Evolutionary conservation across 2,329 filamentous ascomycete species (phyloP).

Genomic region (Leptographium flavum): DNA sequence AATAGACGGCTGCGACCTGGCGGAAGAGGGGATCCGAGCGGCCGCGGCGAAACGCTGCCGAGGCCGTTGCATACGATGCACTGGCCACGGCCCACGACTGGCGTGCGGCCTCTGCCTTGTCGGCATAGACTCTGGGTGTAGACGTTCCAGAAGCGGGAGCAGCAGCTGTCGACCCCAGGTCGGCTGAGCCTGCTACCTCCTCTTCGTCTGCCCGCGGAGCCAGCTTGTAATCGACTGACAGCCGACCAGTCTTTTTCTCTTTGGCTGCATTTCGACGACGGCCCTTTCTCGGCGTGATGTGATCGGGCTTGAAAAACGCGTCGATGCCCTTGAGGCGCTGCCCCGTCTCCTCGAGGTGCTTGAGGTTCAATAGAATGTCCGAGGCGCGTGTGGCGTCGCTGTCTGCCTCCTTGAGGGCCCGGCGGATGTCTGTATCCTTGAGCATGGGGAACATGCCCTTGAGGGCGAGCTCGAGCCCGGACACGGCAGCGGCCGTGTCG

Average conservation of each 20-base stretch:
- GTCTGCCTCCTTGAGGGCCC: slow-evolving; percentile 51
- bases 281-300: not conserved
- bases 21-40: slow-evolving; percentile 61
- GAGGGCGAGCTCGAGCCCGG: slow-evolving; percentile 34
- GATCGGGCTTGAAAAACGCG: slow-evolving; percentile 51
- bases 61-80: slow-evolving; percentile 22
- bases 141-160: not conserved
- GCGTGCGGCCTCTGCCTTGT: not conserved
- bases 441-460: slow-evolving; percentile 58
- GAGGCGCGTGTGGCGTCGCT: slow-evolving; percentile 57
- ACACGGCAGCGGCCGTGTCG: slow-evolving; percentile 29
- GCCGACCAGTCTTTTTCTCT: slow-evolving; percentile 20
- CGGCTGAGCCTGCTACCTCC: not conserved
- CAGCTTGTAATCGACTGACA: slow-evolving; percentile 24
- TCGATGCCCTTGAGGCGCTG: slow-evolving; percentile 63
- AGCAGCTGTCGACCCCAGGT: not conserved
- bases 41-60: slow-evolving; percentile 28
- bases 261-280: not conserved
- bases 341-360: slow-evolving; percentile 57
- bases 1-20: slow-evolving; percentile 64
- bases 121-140: not conserved
- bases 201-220: slow-evolving; percentile 22
- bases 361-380: slow-evolving; percentile 67
- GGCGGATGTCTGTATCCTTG: slow-evolving; percentile 48
- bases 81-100: slow-evolving; percentile 2